These are phyloP conservation scores for Diospyros kaki DNA, from an alignment of 148 eudicot genomes.

Conservation along the genomic window DNA sequence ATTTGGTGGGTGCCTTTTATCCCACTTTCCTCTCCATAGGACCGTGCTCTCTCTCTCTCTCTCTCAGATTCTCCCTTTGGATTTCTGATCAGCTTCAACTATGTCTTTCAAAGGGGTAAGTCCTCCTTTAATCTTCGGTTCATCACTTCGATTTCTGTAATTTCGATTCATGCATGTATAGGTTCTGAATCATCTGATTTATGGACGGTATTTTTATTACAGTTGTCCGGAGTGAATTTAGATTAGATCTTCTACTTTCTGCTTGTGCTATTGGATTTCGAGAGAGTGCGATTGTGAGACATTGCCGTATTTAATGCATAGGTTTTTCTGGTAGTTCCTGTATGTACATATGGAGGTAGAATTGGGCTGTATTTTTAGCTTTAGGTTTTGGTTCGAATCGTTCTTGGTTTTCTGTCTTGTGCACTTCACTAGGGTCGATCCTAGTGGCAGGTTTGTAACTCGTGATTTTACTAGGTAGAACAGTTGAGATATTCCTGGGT, in stretches of 20 bases:
- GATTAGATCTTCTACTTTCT: constrained; percentile 2
- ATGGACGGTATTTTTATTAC: neutral
- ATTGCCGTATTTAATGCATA: neutral
- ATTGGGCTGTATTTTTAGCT: neutral
- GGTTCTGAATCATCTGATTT: neutral
- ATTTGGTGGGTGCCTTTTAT: constrained; percentile 5
- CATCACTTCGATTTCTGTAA: neutral
- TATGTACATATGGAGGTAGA: neutral
- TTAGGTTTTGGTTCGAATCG: neutral
- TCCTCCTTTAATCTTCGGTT: neutral
- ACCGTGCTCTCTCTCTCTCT: constrained; percentile 1
- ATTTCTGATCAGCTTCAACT: constrained; percentile 30
- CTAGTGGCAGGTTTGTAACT: neutral
- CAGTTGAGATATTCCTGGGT: neutral
- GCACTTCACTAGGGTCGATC: neutral
- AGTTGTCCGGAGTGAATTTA: neutral
- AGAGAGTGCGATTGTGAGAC: neutral
- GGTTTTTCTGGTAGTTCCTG: neutral
- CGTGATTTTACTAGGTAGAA: neutral
- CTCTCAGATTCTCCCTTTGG: neutral
- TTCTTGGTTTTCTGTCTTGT: neutral
- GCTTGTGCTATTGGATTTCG: neutral
- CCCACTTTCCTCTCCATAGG: constrained; percentile 11
- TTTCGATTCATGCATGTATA: neutral
- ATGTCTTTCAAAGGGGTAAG: constrained; percentile 59